Percentiles rank a stretch among this genome's conserved stretches.
Conservation (phyloP, 1,139 yeast species). For the Blastobotrys aristatus region DNA sequence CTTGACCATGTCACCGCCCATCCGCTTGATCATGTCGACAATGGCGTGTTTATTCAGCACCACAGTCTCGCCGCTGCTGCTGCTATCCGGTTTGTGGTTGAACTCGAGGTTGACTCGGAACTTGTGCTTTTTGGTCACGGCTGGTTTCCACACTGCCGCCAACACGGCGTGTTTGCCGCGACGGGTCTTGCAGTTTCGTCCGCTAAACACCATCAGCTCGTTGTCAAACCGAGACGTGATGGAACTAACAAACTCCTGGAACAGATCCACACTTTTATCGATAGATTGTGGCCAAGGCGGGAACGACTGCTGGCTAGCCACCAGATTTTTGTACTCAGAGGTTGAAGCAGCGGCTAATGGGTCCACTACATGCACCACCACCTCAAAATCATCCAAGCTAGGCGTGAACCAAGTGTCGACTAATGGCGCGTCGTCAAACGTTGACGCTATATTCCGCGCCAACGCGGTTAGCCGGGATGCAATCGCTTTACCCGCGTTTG, state of each 20-base stretch:
- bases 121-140: constrained; percentile 46
- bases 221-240: constrained; percentile 38
- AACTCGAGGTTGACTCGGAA: constrained; percentile 79
- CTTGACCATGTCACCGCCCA: constrained; percentile 61
- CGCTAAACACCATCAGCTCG: constrained; percentile 54
- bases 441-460: constrained; percentile 77
- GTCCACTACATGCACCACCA: constrained; percentile 57
- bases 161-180: constrained; percentile 39
- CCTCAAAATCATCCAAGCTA: constrained; percentile 77
- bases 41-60: constrained; percentile 70
- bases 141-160: constrained; percentile 77
- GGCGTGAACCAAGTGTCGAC: constrained; percentile 57
- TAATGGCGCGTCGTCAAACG: constrained; percentile 31
- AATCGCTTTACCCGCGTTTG: constrained; percentile 44
- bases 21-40: constrained; percentile 61
- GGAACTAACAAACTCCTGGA: constrained; percentile 30
- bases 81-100: constrained; percentile 59
- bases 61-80: constrained; percentile 38
- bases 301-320: constrained; percentile 16
- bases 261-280: constrained; percentile 25
- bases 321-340: constrained; percentile 58
- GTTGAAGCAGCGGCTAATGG: constrained; percentile 21
- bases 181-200: constrained; percentile 18
- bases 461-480: constrained; percentile 85
- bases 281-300: constrained; percentile 27